phyloP scores from a whole-genome alignment of 805 yeast genomes.

The Hemisphaericaspora nanyangensis region DNA sequence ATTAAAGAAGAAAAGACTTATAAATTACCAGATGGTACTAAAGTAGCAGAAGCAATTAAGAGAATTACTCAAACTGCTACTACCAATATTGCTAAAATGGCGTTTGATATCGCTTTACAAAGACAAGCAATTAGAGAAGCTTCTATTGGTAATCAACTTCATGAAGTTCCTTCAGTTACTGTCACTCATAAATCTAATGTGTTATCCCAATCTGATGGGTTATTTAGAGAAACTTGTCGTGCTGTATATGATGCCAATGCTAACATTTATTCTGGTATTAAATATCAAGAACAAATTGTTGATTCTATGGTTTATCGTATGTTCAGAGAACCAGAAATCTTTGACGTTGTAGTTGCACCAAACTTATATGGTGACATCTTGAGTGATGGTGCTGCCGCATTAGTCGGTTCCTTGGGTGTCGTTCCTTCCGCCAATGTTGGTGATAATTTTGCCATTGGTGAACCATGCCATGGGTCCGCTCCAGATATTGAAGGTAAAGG shows the following conservation, averaged over 20 bases:
- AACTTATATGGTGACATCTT: slow-evolving; percentile 96
- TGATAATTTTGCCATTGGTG: slow-evolving; percentile 93
- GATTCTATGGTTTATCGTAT: slow-evolving; percentile 98
- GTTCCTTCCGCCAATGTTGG: slow-evolving; percentile 99
- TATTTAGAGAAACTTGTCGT: slow-evolving; percentile 86
- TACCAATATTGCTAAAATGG: slow-evolving; percentile 81
- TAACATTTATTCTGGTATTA: slow-evolving; percentile 55
- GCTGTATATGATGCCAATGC: slow-evolving; percentile 55
- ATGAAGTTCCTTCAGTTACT: slow-evolving; percentile 63
- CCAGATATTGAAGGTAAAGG: slow-evolving; percentile 97
- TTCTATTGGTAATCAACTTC: slow-evolving; percentile 25
- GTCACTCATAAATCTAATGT: slow-evolving; percentile 97
- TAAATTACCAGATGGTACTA: slow-evolving; percentile 74
- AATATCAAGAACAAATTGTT: slow-evolving; percentile 91
- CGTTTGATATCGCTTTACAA: slow-evolving; percentile 87
- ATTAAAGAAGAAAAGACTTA: slow-evolving; percentile 86
- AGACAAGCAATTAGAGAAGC: slow-evolving; percentile 76
- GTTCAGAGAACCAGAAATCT: slow-evolving; percentile 97
- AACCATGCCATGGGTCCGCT: slow-evolving; percentile 99
- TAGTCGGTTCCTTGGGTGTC: slow-evolving; percentile 95
- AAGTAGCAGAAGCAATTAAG: slow-evolving; percentile 96
- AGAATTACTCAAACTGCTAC: slow-evolving; percentile 90
- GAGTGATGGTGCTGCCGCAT: slow-evolving; percentile 97
- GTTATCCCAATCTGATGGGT: slow-evolving; percentile 86
- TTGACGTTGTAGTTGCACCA: slow-evolving; percentile 98